Conservation (phyloP, 371 early-diverging fungal genomes). For the Ordospora pajunii region DNA sequence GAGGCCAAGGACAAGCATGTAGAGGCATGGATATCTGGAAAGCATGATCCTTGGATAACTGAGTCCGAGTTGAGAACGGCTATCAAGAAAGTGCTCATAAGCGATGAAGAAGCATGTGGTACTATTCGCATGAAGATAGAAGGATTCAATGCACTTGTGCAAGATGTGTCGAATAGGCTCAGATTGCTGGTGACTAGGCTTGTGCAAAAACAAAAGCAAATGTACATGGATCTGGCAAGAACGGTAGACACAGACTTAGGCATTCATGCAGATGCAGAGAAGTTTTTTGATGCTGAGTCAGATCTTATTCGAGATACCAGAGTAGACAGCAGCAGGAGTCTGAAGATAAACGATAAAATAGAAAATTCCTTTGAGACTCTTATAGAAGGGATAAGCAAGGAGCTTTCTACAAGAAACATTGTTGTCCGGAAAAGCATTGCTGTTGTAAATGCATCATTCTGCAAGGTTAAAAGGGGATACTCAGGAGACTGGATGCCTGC, state of each 20-base stretch:
- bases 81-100: slow-evolving; percentile 27
- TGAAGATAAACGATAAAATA: slow-evolving; percentile 20
- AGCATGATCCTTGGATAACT: slow-evolving; percentile 45
- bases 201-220: slow-evolving; percentile 18
- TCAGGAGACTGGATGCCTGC: slow-evolving; percentile 12
- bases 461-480: slow-evolving; percentile 14
- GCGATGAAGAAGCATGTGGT: neutral
- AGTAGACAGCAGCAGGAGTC: neutral
- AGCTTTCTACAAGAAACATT: slow-evolving; percentile 13
- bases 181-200: neutral
- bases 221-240: slow-evolving; percentile 5
- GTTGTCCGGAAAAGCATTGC: slow-evolving; percentile 31
- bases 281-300: slow-evolving; percentile 20
- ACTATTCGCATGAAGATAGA: neutral
- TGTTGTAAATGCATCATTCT: slow-evolving; percentile 22
- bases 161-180: neutral
- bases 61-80: slow-evolving; percentile 35
- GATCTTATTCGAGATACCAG: neutral
- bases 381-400: slow-evolving; percentile 23
- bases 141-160: slow-evolving; percentile 1
- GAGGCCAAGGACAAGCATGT: slow-evolving; percentile 14
- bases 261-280: slow-evolving; percentile 6
- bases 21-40: slow-evolving; percentile 22
- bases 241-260: neutral
- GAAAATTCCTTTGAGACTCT: slow-evolving; percentile 21